Evolutionary conservation across 805 yeast species (phyloP), one percentile per base, ranked within the genome.

Genomic region (Candida berthetii): DNA sequence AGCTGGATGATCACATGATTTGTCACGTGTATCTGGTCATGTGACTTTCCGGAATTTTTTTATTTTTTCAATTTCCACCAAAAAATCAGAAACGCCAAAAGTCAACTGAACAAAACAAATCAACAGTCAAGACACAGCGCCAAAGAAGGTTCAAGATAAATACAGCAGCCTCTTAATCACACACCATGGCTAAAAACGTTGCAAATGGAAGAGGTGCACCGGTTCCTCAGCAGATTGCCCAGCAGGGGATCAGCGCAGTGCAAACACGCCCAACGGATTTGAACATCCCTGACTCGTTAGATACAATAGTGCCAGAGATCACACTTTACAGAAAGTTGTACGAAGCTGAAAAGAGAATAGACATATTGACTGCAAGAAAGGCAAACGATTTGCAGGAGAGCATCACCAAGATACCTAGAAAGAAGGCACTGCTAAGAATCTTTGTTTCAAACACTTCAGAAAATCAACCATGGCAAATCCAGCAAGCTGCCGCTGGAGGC

Each of bases 401-500:
- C 59, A 65, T 71, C 46, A 71, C 71, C 42, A 72, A 66, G 50
- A 52, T 64, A 29, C 53, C 53, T 7, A 54, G 50, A 25, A 76
- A 75, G 47, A 78, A 78, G 31, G 82, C 84, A 40, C 70, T 73
- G 13, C 70, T 93, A 51, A 76, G 98, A 42, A 75, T 93, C 15
- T 91, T 81, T 56, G 70, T 93, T 16, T 88, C 90, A 54, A 88
- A 86, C 57, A 82, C 87, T 4, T 69, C 84, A 25, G 85, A 82
- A 46, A 85, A 86, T 58, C 98, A 91, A 64, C 86, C 91, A 35
- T 93, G 98, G 98, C 91, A 85, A 58, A 47, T 48, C 42, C 41
- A 47, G 39, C 60, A 50, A 9, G 42, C 50, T 37, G 49, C 42
- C 39, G n/a, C n/a, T 11, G n/a, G 5, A 13, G n/a, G 13, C n/a